phyloP scores from a whole-genome alignment of 768 basidiomycete genomes.

The Termitomyces eurrhizus region DNA sequence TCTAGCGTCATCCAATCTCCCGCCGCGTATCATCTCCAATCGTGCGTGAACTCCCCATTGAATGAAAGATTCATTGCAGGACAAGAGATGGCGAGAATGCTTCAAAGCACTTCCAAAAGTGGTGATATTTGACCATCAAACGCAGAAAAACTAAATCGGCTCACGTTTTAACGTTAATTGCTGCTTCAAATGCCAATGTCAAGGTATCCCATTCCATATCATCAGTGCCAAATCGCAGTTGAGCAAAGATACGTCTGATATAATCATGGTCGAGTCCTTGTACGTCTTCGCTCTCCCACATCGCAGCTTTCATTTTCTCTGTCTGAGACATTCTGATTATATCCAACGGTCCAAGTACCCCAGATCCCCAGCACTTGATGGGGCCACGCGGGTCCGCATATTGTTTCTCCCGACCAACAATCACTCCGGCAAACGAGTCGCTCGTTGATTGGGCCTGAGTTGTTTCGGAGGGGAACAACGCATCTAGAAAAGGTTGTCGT shows the following conservation, averaged over 20 bases:
- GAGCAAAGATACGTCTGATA: slow-evolving; percentile 55
- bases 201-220: slow-evolving; percentile 66
- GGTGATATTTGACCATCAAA: not conserved
- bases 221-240: slow-evolving; percentile 43
- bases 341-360: slow-evolving; percentile 55
- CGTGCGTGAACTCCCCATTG: slow-evolving; percentile 79
- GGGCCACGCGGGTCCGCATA: slow-evolving; percentile 63
- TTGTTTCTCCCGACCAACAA: slow-evolving; percentile 64
- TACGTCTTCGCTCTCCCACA: slow-evolving; percentile 47
- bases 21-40: slow-evolving; percentile 65
- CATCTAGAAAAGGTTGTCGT: slow-evolving; percentile 39
- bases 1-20: slow-evolving; percentile 62
- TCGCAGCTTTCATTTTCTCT: slow-evolving; percentile 23
- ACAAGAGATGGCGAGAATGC: slow-evolving; percentile 61
- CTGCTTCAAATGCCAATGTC: slow-evolving; percentile 65
- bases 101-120: slow-evolving; percentile 54
- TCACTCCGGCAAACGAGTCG: slow-evolving; percentile 61
- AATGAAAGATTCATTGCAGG: slow-evolving; percentile 52
- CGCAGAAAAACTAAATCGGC: slow-evolving; percentile 9
- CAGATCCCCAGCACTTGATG: slow-evolving; percentile 60
- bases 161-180: slow-evolving; percentile 54
- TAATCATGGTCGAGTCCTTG: slow-evolving; percentile 44
- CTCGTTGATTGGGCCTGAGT: slow-evolving; percentile 34
- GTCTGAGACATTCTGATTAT: slow-evolving; percentile 20
- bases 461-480: slow-evolving; percentile 46